Conservation (phyloP, 495 filamentous ascomycete genomes). For the Talaromyces stipitatus region DNA sequence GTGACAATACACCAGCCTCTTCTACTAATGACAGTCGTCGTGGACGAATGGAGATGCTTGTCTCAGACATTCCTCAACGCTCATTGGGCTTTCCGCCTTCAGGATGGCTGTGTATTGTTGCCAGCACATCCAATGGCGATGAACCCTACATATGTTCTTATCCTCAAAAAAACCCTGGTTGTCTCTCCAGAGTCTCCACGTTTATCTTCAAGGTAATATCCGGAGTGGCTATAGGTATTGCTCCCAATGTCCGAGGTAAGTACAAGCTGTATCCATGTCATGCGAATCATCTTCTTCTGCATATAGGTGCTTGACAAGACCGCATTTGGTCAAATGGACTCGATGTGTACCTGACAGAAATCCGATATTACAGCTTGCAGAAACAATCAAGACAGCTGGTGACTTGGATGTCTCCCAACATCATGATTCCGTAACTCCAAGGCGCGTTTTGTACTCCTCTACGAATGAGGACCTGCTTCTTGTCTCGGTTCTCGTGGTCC, state of each 20-base stretch:
- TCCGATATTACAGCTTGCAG: neutral
- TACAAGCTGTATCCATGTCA: neutral
- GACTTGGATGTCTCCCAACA: neutral
- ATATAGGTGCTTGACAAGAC: neutral
- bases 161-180: neutral
- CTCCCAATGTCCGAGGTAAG: slow-evolving; percentile 1
- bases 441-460: neutral
- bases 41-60: neutral
- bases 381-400: neutral
- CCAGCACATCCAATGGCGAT: slow-evolving; percentile 2
- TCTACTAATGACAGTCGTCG: neutral
- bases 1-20: neutral
- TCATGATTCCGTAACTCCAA: neutral
- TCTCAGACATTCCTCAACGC: neutral
- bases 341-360: slow-evolving; percentile 2
- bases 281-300: neutral
- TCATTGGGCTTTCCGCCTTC: neutral
- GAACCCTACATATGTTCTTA: neutral
- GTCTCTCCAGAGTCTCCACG: neutral
- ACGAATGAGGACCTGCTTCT: neutral
- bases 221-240: neutral
- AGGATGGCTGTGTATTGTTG: slow-evolving; percentile 2
- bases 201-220: neutral
- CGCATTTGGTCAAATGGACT: neutral
- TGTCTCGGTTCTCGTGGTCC: neutral